Evolutionary conservation across 257 asterid species (phyloP).

Genomic region (Rubia yunnanensis): DNA sequence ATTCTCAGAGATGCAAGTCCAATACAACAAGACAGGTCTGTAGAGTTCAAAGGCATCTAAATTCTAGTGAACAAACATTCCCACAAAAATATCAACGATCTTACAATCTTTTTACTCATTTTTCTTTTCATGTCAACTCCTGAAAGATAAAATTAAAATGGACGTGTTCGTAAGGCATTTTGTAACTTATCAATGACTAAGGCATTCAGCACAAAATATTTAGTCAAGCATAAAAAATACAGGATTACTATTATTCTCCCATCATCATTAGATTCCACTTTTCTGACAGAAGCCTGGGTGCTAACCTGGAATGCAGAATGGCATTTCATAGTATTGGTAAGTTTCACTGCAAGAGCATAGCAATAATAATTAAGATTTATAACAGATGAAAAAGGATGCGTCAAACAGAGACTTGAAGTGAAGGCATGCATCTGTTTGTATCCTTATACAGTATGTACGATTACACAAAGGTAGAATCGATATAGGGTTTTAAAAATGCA

Average conservation of each 20-base stretch:
- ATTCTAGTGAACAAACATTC: background rate
- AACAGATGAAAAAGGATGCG: slow-evolving; percentile 8
- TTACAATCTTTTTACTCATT: background rate
- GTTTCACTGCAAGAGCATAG: slow-evolving; percentile 79
- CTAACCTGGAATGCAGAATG: slow-evolving; percentile 94
- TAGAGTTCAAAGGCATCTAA: background rate
- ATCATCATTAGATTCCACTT: background rate
- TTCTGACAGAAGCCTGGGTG: slow-evolving; percentile 20
- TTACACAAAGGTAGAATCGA: background rate
- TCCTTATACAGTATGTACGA: background rate
- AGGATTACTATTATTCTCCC: background rate
- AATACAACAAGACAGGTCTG: background rate
- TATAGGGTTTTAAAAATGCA: background rate
- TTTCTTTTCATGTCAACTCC: background rate
- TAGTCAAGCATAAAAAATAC: background rate
- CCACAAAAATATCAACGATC: background rate
- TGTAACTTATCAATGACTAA: background rate
- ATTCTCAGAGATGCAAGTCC: background rate
- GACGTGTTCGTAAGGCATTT: background rate
- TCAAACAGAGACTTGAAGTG: background rate
- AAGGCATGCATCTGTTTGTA: background rate
- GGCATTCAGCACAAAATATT: background rate
- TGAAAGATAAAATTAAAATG: background rate
- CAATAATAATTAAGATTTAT: slow-evolving; percentile 22
- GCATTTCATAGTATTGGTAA: slow-evolving; percentile 67